A percentile compares a stretch with the other conserved stretches of the same genome.
Evolutionary conservation across 495 filamentous ascomycete species (phyloP).

Genomic region (Peziza echinospora): DNA sequence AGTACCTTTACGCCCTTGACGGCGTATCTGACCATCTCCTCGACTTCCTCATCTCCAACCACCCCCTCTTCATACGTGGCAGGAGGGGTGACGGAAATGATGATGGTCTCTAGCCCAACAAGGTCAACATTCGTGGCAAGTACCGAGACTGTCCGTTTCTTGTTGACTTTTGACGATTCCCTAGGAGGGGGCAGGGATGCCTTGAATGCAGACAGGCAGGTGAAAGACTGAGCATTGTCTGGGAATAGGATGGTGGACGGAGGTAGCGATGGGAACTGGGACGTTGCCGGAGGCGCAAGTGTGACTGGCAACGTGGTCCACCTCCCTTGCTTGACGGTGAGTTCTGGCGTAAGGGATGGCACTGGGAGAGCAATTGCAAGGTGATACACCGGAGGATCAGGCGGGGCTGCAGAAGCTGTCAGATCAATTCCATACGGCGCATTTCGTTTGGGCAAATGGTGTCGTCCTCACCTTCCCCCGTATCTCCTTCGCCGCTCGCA

Average conservation of each 20-base stretch:
- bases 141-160: constrained; percentile 53
- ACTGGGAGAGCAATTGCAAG: constrained; percentile 68
- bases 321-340: constrained; percentile 23
- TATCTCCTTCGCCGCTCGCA: background rate
- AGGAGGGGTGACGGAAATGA: constrained; percentile 34
- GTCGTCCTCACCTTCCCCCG: background rate
- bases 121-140: constrained; percentile 60
- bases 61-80: constrained; percentile 19
- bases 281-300: constrained; percentile 15
- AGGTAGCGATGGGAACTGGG: constrained; percentile 33
- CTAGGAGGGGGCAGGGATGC: constrained; percentile 32
- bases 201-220: constrained; percentile 33
- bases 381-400: constrained; percentile 28
- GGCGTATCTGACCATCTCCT: constrained; percentile 22
- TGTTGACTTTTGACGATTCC: constrained; percentile 37
- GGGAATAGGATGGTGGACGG: constrained; percentile 66
- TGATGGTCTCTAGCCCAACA: constrained; percentile 58
- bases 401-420: constrained; percentile 14
- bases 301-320: constrained; percentile 79
- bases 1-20: constrained; percentile 57
- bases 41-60: constrained; percentile 46
- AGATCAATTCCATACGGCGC: too few species aligned
- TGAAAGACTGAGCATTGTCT: constrained; percentile 53
- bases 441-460: background rate
- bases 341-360: constrained; percentile 39